phyloP scores from a whole-genome alignment of 1,284 basidiomycete species.

The Psilocybe mexicana region DNA sequence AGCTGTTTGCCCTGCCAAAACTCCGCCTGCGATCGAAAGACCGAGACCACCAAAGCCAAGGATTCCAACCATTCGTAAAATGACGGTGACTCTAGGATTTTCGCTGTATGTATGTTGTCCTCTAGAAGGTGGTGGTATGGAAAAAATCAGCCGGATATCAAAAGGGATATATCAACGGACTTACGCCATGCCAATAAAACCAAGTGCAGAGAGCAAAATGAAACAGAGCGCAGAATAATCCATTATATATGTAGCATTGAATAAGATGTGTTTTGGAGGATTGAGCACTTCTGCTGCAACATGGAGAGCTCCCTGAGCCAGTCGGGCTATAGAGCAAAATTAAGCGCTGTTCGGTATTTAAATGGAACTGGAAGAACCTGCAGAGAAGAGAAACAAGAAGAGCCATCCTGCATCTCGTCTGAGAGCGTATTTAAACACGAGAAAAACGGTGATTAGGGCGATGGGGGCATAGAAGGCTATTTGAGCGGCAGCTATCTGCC shows the following conservation, averaged over 20 bases:
- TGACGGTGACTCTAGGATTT: conserved; percentile 35
- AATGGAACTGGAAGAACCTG: conserved; percentile 32
- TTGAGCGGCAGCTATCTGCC: conserved; percentile 56
- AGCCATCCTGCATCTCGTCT: conserved; percentile 60
- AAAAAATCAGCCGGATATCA: conserved; percentile 13
- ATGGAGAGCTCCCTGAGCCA: conserved; percentile 55
- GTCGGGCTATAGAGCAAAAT: conserved; percentile 43
- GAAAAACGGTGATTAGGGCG: conserved; percentile 40
- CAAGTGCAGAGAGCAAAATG: conserved; percentile 55
- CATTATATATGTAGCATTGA: conserved; percentile 53
- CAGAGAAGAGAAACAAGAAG: conserved; percentile 54
- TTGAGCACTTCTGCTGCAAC: conserved; percentile 47
- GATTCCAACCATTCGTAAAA: conserved; percentile 43
- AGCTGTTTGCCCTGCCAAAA: conserved; percentile 39
- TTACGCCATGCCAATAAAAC: conserved; percentile 62
- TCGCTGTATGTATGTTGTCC: conserved; percentile 51
- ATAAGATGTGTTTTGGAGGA: conserved; percentile 41
- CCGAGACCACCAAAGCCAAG: conserved; percentile 45
- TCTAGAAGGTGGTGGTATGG: conserved; percentile 24
- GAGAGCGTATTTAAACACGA: conserved; percentile 53
- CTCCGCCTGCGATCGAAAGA: conserved; percentile 53
- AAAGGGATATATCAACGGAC: conserved; percentile 26
- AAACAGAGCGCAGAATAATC: conserved; percentile 55
- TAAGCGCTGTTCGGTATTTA: background rate
- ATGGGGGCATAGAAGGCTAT: conserved; percentile 58